Evolutionary conservation across 1,284 basidiomycete genomes (phyloP).

Genomic region (Lentinula novae-zelandiae): DNA sequence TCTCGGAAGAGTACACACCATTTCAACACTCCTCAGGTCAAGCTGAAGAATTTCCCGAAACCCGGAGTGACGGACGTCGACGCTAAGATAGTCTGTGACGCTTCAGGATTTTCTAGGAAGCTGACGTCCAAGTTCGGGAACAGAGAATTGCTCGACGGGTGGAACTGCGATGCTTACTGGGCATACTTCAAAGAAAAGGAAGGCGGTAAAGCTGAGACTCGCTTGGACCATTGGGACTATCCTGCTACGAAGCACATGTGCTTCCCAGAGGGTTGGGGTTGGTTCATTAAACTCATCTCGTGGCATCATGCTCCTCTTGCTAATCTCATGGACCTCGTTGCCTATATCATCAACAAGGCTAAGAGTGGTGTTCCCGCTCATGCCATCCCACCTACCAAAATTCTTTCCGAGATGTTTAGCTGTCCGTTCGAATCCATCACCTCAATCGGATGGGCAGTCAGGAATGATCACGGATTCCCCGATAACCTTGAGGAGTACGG

Average conservation of each 20-base stretch:
- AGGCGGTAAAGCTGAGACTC: neutral
- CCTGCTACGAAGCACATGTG: constrained; percentile 1
- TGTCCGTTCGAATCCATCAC: constrained; percentile 14
- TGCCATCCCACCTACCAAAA: neutral
- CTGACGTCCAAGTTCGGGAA: neutral
- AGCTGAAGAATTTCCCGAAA: neutral
- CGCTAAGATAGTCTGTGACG: neutral
- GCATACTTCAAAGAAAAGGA: neutral
- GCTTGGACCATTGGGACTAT: neutral
- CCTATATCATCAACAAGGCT: neutral
- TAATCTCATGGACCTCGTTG: neutral
- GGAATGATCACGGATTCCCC: constrained; percentile 12
- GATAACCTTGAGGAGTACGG: constrained; percentile 11
- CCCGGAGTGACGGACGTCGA: neutral
- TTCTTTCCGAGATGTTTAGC: constrained; percentile 12
- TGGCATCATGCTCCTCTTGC: neutral
- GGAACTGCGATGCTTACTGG: neutral
- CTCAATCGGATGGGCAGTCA: constrained; percentile 14
- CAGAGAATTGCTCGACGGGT: neutral
- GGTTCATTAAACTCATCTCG: neutral
- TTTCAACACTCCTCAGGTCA: neutral
- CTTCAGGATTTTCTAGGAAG: neutral
- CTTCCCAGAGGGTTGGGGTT: constrained; percentile 4
- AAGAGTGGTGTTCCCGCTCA: neutral
- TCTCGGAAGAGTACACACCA: neutral